phyloP scores from a whole-genome alignment of 768 basidiomycete genomes.

The Pholiota microspora region DNA sequence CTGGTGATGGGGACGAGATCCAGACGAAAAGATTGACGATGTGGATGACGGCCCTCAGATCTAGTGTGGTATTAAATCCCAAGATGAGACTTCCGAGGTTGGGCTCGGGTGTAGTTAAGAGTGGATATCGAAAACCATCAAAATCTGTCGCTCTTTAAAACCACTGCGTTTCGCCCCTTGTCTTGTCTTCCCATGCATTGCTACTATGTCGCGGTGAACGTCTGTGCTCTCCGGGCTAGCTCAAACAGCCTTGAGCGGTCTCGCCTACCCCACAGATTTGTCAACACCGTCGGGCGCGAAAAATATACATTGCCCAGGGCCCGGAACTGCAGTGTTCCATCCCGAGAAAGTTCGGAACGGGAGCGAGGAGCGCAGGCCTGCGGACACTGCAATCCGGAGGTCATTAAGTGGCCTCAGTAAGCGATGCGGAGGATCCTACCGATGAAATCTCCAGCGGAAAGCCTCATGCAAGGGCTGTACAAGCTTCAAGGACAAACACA shows the following conservation, averaged over 20 bases:
- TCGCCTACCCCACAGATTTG: neutral
- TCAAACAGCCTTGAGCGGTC: neutral
- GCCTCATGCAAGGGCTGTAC: too few species aligned
- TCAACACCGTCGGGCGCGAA: neutral
- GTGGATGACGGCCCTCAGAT: neutral
- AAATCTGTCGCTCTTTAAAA: slow-evolving; percentile 6
- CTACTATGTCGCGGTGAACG: neutral
- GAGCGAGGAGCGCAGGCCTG: neutral
- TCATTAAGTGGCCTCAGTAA: neutral
- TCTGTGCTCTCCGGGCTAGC: neutral
- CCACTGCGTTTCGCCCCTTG: neutral
- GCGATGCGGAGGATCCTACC: slow-evolving; percentile 3
- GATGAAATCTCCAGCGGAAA: slow-evolving; percentile 1
- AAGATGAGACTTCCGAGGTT: neutral
- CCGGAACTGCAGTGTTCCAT: neutral
- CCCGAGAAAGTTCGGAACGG: slow-evolving; percentile 2
- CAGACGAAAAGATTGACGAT: neutral
- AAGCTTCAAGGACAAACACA: neutral
- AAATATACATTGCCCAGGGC: neutral
- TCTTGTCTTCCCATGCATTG: neutral
- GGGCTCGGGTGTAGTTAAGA: neutral
- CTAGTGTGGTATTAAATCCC: neutral
- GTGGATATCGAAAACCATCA: slow-evolving; percentile 5
- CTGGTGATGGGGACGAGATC: neutral
- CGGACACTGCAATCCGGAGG: slow-evolving; percentile 2